Evolutionary conservation across 805 yeast genomes (phyloP).

Genomic region (Alloascoidea africana): DNA sequence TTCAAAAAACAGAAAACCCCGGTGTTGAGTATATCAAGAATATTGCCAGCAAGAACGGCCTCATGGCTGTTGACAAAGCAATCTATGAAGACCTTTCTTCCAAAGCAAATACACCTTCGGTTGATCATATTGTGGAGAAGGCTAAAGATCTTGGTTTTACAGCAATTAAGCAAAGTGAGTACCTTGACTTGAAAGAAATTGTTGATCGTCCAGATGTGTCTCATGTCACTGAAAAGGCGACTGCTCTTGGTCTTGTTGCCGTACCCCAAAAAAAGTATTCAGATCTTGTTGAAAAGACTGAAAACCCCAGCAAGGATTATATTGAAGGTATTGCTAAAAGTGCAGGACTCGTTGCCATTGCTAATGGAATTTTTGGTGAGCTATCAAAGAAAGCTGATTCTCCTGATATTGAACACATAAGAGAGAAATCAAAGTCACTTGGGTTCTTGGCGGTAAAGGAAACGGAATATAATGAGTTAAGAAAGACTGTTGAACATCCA

Average conservation of each 20-base stretch:
- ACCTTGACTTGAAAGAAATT: slow-evolving; percentile 4
- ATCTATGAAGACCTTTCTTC: slow-evolving; percentile 3
- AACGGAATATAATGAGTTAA: not conserved
- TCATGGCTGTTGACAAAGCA: too few species aligned
- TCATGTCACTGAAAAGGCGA: slow-evolving; percentile 7
- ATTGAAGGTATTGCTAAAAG: slow-evolving; percentile 14
- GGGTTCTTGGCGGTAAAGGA: not conserved
- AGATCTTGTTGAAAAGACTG: slow-evolving; percentile 18
- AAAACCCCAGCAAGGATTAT: slow-evolving; percentile 21
- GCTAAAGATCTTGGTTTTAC: slow-evolving; percentile 8
- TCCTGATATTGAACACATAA: slow-evolving; percentile 3
- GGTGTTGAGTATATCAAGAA: not conserved
- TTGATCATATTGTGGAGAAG: slow-evolving; percentile 10
- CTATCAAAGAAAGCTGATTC: slow-evolving; percentile 5
- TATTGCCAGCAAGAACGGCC: too few species aligned
- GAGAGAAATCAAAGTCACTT: not conserved
- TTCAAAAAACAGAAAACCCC: not conserved
- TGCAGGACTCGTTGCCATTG: not conserved
- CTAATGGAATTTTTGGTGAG: slow-evolving; percentile 1
- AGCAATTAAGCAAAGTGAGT: slow-evolving; percentile 8
- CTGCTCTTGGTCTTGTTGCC: slow-evolving; percentile 9
- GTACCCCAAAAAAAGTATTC: slow-evolving; percentile 4
- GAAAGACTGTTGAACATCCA: slow-evolving; percentile 2
- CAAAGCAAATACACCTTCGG: slow-evolving; percentile 10
- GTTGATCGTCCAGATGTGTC: slow-evolving; percentile 9